Percentiles rank a stretch among this genome's conserved stretches.
phyloP scores from a whole-genome alignment of 192 early-diverging fungal species.

The Entomortierella parvispora region DNA sequence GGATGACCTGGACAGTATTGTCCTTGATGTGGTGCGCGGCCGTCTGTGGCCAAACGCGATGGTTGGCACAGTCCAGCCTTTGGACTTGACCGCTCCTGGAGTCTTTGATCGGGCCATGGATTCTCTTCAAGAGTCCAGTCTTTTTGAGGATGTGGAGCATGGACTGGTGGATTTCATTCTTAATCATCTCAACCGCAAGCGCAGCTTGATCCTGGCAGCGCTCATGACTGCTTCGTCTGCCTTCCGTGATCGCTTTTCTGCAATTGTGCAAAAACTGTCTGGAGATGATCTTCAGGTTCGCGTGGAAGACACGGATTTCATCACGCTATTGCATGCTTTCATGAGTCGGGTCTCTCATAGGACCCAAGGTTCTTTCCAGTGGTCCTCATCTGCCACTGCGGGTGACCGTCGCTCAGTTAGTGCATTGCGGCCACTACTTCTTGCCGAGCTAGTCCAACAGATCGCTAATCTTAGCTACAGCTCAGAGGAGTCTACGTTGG shows the following conservation, averaged over 20 bases:
- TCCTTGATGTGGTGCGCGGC: conserved; percentile 29
- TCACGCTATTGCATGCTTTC: conserved; percentile 33
- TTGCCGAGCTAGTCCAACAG: conserved; percentile 16
- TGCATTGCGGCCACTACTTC: conserved; percentile 12
- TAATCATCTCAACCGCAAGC: conserved; percentile 10
- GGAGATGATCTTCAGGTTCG: background rate
- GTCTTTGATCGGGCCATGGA: conserved; percentile 35
- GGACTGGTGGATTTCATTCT: conserved; percentile 43
- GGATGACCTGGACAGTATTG: conserved; percentile 42
- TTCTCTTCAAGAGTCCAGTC: conserved; percentile 12
- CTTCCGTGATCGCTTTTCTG: conserved; percentile 25
- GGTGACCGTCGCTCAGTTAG: conserved; percentile 32
- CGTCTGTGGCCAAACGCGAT: conserved; percentile 42
- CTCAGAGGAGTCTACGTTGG: conserved; percentile 4
- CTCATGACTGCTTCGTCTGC: conserved; percentile 17
- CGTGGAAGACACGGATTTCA: conserved; percentile 17
- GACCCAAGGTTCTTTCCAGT: background rate
- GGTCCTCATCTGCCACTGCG: conserved; percentile 31
- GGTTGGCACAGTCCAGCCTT: conserved; percentile 3
- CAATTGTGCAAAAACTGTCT: background rate
- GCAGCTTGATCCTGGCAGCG: conserved; percentile 28
- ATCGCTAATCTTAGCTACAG: conserved; percentile 12
- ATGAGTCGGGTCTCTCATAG: conserved; percentile 16
- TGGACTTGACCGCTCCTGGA: conserved; percentile 21
- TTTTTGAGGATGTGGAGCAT: conserved; percentile 5